These are phyloP conservation scores for Boletus holoroseus DNA, from an alignment of 1,284 basidiomycete species.

Conservation along the genomic window DNA sequence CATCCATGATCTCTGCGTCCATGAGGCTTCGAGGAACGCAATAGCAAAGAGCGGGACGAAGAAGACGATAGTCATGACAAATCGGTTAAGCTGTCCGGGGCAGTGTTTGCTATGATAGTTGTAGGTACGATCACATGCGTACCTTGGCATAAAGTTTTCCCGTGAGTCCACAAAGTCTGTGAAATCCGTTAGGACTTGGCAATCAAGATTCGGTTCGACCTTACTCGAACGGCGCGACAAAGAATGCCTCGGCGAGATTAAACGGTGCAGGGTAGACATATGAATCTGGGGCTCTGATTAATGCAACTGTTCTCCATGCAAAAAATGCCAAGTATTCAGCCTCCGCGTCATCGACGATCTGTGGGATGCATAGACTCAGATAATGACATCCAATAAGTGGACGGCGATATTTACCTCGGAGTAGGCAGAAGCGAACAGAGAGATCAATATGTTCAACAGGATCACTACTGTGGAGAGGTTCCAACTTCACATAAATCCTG, in stretches of 20 bases:
- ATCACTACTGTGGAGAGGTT: slow-evolving; percentile 83
- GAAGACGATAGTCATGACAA: slow-evolving; percentile 75
- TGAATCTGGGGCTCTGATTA: slow-evolving; percentile 81
- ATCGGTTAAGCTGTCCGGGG: slow-evolving; percentile 58
- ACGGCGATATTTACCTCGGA: slow-evolving; percentile 60
- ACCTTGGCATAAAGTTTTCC: slow-evolving; percentile 54
- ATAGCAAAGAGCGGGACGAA: slow-evolving; percentile 72
- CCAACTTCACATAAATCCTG: slow-evolving; percentile 50
- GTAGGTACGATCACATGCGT: slow-evolving; percentile 9
- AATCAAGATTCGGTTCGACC: slow-evolving; percentile 26
- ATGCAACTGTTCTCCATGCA: slow-evolving; percentile 74
- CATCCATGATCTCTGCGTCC: slow-evolving; percentile 55
- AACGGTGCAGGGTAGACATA: slow-evolving; percentile 72
- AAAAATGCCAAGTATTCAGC: slow-evolving; percentile 88
- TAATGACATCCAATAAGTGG: background rate
- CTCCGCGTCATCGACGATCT: slow-evolving; percentile 60
- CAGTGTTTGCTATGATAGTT: background rate
- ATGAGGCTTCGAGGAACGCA: slow-evolving; percentile 71
- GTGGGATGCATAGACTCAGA: background rate
- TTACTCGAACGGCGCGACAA: slow-evolving; percentile 83
- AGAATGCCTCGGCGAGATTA: slow-evolving; percentile 79
- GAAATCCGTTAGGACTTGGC: slow-evolving; percentile 9
- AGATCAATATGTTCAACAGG: slow-evolving; percentile 91
- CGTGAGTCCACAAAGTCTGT: slow-evolving; percentile 47
- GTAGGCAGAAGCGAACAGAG: slow-evolving; percentile 88